These are phyloP conservation scores for Purpureocillium lavendulum DNA, from an alignment of 2,329 filamentous ascomycete genomes.

Conservation along the genomic window DNA sequence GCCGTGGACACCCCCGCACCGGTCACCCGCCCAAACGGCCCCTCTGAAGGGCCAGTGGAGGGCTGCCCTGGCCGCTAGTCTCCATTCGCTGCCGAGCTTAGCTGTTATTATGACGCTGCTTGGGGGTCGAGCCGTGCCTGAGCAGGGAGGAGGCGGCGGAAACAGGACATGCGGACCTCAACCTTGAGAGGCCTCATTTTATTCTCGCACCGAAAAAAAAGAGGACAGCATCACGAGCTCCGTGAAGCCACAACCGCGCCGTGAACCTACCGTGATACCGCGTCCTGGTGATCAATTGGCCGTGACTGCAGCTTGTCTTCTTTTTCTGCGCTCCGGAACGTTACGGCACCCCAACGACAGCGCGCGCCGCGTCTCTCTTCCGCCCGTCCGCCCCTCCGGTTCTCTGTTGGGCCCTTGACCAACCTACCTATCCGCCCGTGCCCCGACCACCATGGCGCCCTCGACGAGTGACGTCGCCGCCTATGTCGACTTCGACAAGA, in stretches of 20 bases:
- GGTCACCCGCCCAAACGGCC: too few species aligned
- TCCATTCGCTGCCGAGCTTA: not conserved
- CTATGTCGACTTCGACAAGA: slow-evolving; percentile 60
- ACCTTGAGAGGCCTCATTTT: not conserved
- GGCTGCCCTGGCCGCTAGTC: too few species aligned
- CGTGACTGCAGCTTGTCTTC: not conserved
- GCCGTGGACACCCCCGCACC: not conserved
- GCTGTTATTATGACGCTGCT: not conserved
- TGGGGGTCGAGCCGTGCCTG: too few species aligned
- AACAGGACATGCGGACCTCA: too few species aligned
- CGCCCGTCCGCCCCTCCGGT: too few species aligned
- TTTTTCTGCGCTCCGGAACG: not conserved
- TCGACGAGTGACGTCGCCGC: slow-evolving; percentile 41
- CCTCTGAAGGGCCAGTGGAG: too few species aligned
- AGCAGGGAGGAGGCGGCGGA: too few species aligned
- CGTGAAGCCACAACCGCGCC: not conserved
- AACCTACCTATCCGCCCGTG: too few species aligned
- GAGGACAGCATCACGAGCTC: not conserved
- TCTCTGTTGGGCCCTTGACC: too few species aligned
- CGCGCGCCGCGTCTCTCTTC: too few species aligned
- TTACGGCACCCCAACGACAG: too few species aligned
- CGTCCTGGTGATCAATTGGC: not conserved
- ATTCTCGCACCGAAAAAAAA: not conserved
- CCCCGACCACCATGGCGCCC: slow-evolving; percentile 27
- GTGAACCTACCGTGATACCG: not conserved